Conservation (phyloP, 2,329 filamentous ascomycete species). For the Mycosphaerella arachidis region DNA sequence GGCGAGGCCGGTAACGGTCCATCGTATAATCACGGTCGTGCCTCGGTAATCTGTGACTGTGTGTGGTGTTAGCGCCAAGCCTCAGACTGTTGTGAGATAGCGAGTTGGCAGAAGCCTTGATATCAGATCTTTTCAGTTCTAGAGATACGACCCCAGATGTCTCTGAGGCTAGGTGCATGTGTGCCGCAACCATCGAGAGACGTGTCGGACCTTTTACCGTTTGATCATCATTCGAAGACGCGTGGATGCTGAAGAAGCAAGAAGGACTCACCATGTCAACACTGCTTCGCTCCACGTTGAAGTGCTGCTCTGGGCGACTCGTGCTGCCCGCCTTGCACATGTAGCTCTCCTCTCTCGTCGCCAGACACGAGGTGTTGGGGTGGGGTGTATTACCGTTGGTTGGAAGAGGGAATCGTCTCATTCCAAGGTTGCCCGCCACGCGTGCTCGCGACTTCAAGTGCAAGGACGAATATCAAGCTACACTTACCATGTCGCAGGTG, state of each 20-base stretch:
- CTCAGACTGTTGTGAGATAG: background rate
- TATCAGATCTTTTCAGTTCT: slow-evolving; percentile 74
- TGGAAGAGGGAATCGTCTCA: background rate
- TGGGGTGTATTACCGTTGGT: background rate
- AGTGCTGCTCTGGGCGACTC: background rate
- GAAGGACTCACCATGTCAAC: slow-evolving; percentile 1
- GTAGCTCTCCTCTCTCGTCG: background rate
- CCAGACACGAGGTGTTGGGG: background rate
- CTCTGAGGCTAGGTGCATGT: slow-evolving; percentile 23
- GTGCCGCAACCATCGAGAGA: slow-evolving; percentile 42
- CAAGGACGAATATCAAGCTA: background rate
- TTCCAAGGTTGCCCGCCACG: background rate
- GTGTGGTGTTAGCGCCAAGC: background rate
- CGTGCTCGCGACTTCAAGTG: background rate
- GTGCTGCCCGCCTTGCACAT: background rate
- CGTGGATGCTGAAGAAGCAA: background rate
- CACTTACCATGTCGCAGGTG: too few species aligned
- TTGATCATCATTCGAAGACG: slow-evolving; percentile 47
- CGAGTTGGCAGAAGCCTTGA: background rate
- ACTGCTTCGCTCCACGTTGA: background rate
- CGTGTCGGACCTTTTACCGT: slow-evolving; percentile 63
- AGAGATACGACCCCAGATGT: slow-evolving; percentile 20
- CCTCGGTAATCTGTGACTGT: background rate
- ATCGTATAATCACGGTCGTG: background rate
- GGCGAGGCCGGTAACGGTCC: background rate